Evolutionary conservation across 805 yeast species (phyloP).

Genomic region (Candida coquimbonensis): DNA sequence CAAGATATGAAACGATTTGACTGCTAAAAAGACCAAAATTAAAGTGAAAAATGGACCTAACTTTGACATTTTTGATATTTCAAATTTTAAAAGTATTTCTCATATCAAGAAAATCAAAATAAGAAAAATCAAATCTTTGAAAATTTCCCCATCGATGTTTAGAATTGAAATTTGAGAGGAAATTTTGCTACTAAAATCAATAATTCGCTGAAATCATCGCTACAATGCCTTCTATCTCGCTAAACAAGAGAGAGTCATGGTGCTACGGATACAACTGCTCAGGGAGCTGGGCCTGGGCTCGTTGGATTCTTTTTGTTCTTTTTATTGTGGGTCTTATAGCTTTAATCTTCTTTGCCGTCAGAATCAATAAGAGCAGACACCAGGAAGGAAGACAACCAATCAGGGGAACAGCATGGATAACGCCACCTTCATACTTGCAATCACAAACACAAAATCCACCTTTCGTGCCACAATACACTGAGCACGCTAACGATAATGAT

Average conservation of each 20-base stretch:
- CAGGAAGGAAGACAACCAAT: slow-evolving; percentile 46
- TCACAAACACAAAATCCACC: slow-evolving; percentile 36
- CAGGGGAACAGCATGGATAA: slow-evolving; percentile 77
- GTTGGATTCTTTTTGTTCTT: slow-evolving; percentile 44
- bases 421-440: slow-evolving; percentile 66
- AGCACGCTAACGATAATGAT: slow-evolving; percentile 59
- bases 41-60: not conserved
- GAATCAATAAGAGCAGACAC: slow-evolving; percentile 47
- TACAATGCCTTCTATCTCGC: not conserved
- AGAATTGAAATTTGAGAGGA: no score
- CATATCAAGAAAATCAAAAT: no score
- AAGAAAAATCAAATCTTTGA: no score
- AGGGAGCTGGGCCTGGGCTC: slow-evolving; percentile 22
- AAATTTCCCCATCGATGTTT: no score
- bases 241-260: not conserved
- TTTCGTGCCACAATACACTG: slow-evolving; percentile 67
- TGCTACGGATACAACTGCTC: slow-evolving; percentile 19
- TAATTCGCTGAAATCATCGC: no score
- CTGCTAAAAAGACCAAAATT: not conserved
- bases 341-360: slow-evolving; percentile 42
- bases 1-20: slow-evolving; percentile 1
- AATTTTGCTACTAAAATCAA: no score
- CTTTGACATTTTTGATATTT: not conserved
- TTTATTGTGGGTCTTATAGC: slow-evolving; percentile 42
- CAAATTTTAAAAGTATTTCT: no score